Evolutionary conservation across 1,139 yeast species (phyloP).

Genomic region (Pichia sp.): DNA sequence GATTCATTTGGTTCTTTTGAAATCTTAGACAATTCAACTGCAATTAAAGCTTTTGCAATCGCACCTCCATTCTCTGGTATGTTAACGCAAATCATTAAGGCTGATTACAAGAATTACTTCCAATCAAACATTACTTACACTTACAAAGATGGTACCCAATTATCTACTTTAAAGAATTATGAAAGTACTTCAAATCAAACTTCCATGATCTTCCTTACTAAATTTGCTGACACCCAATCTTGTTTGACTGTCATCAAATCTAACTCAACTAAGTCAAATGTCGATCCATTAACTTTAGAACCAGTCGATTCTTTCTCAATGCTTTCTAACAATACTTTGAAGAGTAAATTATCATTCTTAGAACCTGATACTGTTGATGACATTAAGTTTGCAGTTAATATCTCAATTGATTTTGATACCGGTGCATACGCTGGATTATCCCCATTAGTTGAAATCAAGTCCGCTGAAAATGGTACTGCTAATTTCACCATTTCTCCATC

Average conservation of each 20-base stretch:
- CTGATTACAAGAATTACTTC: constrained; percentile 35
- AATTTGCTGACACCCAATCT: constrained; percentile 36
- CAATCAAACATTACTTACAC: constrained; percentile 36
- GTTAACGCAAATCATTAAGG: constrained; percentile 39
- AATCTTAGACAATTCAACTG: constrained; percentile 31
- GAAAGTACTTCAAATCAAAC: constrained; percentile 35
- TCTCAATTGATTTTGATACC: constrained; percentile 16
- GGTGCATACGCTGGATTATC: constrained; percentile 8
- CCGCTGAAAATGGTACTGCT: constrained; percentile 48
- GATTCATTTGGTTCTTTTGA: constrained; percentile 41
- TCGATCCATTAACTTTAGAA: constrained; percentile 20
- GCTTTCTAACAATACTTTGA: constrained; percentile 25
- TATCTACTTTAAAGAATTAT: constrained; percentile 19
- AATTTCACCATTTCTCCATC: constrained; percentile 41
- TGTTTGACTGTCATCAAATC: constrained; percentile 28
- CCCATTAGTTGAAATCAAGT: constrained; percentile 29
- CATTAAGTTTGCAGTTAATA: constrained; percentile 25
- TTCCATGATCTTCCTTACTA: constrained; percentile 34
- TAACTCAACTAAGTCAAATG: constrained; percentile 21
- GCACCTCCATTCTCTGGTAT: constrained; percentile 37
- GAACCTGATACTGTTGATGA: constrained; percentile 21
- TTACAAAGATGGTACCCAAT: constrained; percentile 36
- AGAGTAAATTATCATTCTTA: constrained; percentile 19
- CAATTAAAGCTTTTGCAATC: constrained; percentile 28
- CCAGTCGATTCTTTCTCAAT: constrained; percentile 17